These are phyloP conservation scores for Tulasnella sp. DNA, from an alignment of 768 basidiomycete species.

Conservation along the genomic window DNA sequence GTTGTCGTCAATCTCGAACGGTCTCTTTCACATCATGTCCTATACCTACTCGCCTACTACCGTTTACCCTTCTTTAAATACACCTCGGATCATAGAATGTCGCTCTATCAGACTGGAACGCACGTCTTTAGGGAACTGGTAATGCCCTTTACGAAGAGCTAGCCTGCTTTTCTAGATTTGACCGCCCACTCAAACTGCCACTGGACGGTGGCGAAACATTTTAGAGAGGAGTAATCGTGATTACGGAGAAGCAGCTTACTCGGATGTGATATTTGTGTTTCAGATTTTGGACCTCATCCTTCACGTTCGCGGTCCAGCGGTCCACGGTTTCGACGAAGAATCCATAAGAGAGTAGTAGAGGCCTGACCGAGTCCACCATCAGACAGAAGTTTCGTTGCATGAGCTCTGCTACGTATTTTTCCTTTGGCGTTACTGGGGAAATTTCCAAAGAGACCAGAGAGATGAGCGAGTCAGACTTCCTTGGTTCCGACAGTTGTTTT, in stretches of 20 bases:
- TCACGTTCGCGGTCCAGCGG: background rate
- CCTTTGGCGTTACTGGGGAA: background rate
- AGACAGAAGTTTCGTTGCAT: background rate
- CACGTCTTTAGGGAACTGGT: background rate
- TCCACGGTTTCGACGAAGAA: conserved; percentile 25
- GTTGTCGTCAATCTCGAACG: background rate
- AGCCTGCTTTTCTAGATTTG: background rate
- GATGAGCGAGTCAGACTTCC: background rate
- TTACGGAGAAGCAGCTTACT: background rate
- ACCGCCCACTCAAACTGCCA: background rate
- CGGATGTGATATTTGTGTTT: background rate
- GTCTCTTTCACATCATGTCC: background rate
- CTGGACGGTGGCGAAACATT: background rate
- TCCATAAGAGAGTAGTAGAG: conserved; percentile 16
- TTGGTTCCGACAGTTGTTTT: background rate
- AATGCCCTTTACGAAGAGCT: background rate
- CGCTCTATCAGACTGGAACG: background rate
- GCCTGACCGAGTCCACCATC: background rate
- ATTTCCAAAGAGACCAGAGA: background rate
- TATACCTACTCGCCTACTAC: background rate
- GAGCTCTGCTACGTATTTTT: conserved; percentile 2
- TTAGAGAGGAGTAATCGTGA: background rate
- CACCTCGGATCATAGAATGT: background rate
- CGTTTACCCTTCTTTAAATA: background rate
- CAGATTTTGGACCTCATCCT: background rate